A percentile compares a stretch with the other conserved stretches of the same genome.
These are phyloP conservation scores for Pseudotsuga menziesii DNA, from an alignment of 75 land plant species.

Conservation along the genomic window DNA sequence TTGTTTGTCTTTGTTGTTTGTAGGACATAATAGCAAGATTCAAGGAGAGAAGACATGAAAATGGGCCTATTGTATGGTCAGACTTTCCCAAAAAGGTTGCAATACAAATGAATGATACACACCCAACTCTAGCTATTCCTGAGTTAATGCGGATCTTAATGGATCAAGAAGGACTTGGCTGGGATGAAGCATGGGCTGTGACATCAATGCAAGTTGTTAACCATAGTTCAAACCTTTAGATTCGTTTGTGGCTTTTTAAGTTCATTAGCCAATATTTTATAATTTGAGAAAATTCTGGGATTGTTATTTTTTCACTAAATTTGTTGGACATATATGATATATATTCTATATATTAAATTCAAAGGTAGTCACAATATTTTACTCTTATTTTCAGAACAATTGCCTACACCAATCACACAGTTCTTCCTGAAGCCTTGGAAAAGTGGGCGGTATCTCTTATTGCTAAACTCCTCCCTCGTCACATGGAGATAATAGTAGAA, in stretches of 20 bases:
- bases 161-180: conserved; percentile 87
- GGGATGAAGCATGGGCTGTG: conserved; percentile 96
- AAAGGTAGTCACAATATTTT: not conserved
- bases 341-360: not conserved
- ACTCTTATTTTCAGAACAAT: conserved; percentile 50
- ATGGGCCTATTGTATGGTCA: conserved; percentile 39
- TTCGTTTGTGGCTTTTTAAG: not conserved
- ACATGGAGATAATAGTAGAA: conserved; percentile 88
- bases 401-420: conserved; percentile 98
- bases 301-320: not conserved
- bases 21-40: conserved; percentile 90
- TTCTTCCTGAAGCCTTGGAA: conserved; percentile 97
- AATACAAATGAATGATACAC: conserved; percentile 97
- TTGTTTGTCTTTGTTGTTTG: not conserved
- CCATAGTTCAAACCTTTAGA: not conserved
- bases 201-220: conserved; percentile 51
- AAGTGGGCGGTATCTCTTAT: conserved; percentile 89
- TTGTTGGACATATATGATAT: not conserved
- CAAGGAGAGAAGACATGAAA: conserved; percentile 63
- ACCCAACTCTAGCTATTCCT: conserved; percentile 94
- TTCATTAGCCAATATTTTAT: not conserved
- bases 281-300: not conserved
- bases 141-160: conserved; percentile 89
- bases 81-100: conserved; percentile 90
- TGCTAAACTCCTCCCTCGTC: conserved; percentile 93